Base-by-base conservation (phyloP, 2,329 filamentous ascomycete genomes). In the Xylariaceae sp. region DNA sequence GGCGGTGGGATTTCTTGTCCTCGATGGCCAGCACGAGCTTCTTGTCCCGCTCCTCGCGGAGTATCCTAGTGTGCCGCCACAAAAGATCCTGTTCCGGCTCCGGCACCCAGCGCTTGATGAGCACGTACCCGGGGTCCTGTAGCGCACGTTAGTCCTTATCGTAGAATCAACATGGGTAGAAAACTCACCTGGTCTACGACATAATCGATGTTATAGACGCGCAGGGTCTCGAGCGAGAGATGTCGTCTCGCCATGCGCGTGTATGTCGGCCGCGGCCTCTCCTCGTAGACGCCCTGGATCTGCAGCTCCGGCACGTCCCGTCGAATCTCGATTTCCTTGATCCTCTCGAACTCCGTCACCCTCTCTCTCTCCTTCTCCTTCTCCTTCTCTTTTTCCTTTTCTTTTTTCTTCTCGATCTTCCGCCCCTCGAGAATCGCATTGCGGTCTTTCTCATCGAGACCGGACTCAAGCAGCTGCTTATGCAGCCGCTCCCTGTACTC, bases 81-180 rank as follows among this genome's bases (percentile, higher is more conserved):
- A 90, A 78, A 53, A 83, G 74, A 54, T 89, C 80, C 64, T 89
- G 87, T 66, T 89, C 81, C 57, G 81, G 80, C 61, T 89, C 84
- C 3, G 82, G 80, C 48, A 91, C 83, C 82, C 83, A 88, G 52
- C 83, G 78, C 70, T 87, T 88, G 71, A 91, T 87, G 55, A 92
- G 70, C 51, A 91, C 75, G 62, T 83, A 91, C 44, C 87, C 83
- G 16, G 81, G 78, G 63, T 91, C 85, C 76, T 84, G 60, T 43
- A 7, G 22, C 15, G 32, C 12, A 30, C 2, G 22, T 55, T 49
- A 55, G 52, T 34, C 6, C 7, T 5, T 3, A 2, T 6, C 5
- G 32, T 22, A 26, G 39, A 34, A 9, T 16, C 30, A 37, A 10
- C 10, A 8, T 8, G 21, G 22, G 32, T 30, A 40, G 30, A 16